Percentiles rank a stretch among this genome's conserved stretches.
These are phyloP conservation scores for Hippophae rhamnoides DNA, from an alignment of 306 rosid genomes.

Conservation along the genomic window DNA sequence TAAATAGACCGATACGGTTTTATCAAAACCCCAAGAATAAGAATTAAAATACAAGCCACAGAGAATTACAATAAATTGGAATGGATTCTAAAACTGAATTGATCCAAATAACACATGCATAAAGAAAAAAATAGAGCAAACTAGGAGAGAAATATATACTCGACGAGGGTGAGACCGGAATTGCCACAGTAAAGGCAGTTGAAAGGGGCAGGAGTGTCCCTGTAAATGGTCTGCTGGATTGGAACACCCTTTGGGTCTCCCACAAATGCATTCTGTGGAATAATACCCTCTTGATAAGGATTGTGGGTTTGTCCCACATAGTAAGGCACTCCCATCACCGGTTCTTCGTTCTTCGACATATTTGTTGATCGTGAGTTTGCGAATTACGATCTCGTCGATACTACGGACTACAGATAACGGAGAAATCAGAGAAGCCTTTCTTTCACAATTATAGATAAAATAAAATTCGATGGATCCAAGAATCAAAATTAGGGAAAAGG, in stretches of 20 bases:
- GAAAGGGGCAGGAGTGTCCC: slow-evolving; percentile 90
- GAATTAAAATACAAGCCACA: neutral
- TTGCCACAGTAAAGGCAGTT: slow-evolving; percentile 50
- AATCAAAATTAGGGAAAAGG: no score
- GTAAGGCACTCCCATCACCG: slow-evolving; percentile 56
- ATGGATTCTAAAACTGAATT: neutral
- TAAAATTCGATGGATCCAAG: no score
- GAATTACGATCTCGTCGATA: no score
- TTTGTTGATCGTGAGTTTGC: neutral
- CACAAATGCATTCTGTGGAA: slow-evolving; percentile 56
- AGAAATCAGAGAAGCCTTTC: no score
- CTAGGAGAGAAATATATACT: slow-evolving; percentile 18
- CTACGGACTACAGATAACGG: no score
- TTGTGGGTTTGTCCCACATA: slow-evolving; percentile 21
- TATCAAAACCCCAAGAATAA: neutral
- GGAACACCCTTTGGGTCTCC: slow-evolving; percentile 77
- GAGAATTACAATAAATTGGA: neutral
- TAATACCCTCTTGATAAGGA: slow-evolving; percentile 44
- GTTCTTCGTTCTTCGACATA: slow-evolving; percentile 37
- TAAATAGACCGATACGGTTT: neutral
- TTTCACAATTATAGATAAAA: no score
- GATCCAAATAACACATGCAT: neutral
- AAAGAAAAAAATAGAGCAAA: neutral
- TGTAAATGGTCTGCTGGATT: slow-evolving; percentile 63
- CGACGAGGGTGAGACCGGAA: slow-evolving; percentile 42